Evolutionary conservation across 306 rosid species (phyloP), one percentile per base, ranked within the genome.

Genomic region (Crotalaria pallida): DNA sequence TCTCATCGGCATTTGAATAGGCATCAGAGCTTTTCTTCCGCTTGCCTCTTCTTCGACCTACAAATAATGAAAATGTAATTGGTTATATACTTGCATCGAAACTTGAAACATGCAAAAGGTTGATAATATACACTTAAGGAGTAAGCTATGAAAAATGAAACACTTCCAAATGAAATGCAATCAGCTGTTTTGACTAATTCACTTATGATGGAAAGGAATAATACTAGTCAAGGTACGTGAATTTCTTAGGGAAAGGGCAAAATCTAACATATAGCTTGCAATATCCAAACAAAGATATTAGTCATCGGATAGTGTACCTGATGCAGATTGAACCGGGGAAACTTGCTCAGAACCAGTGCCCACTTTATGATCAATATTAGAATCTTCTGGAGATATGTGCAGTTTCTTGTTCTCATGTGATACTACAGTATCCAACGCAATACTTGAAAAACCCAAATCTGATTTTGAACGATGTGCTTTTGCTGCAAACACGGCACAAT

Each of bases 31-130:
- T 56, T 27, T 62, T 74, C 81, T 79, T 80, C 77, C 79, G 65
- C 81, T 78, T 93, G 31, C 23, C 44, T 60, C 78, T 82, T 50
- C 19, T 36, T 58, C 72, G 78, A 81, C 89, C 95, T 90, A 84
- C 72, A 70, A 74, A 57, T 18, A 19, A 74, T 56, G 51, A 22
- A 57, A 77, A 71, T 22, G 66, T 27, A 67, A 41, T 6, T 58
- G 1, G 17, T 58, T 61, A 73, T 61, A 73, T 26, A 29, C 15
- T 34, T 49, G 3, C 6, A 13, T 27, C 44, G 47, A 67, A 29
- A 64, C 16, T 24, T 44, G 64, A 38, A 59, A 67, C 60, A 51
- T 59, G 67, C 72, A 31, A 43, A 16, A 10, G 18, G 64, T 17
- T 10, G 24, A 64, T 21, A 26, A 48, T 36, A 61, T 56, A 43